Evolutionary conservation across 805 yeast species (phyloP).

Genomic region (Candida xiaguanensis): DNA sequence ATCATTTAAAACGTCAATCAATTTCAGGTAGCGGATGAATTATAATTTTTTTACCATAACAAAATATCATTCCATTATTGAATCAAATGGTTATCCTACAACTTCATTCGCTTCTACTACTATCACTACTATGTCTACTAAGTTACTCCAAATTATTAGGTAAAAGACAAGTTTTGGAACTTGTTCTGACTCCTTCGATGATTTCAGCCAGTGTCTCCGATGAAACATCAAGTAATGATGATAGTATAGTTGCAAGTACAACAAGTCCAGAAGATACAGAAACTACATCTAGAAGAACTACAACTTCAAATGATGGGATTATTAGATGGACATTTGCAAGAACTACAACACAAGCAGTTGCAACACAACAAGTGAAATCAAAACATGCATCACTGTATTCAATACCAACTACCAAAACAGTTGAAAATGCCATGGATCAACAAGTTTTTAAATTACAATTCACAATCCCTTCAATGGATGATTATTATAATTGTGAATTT

Average conservation of each 20-base stretch:
- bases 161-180: too few species aligned
- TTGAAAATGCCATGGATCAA: conserved; percentile 3
- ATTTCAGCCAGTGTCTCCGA: not conserved
- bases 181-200: not conserved
- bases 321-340: conserved; percentile 7
- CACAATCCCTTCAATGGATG: conserved; percentile 13
- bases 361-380: not conserved
- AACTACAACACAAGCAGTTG: conserved; percentile 1
- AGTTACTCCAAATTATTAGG: too few species aligned
- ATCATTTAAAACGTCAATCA: too few species aligned
- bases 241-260: not conserved
- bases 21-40: conserved; percentile 3
- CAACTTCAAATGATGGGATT: conserved; percentile 7
- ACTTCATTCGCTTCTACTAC: not conserved
- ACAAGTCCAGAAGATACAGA: not conserved
- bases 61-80: not conserved
- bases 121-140: not conserved
- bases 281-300: not conserved
- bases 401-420: conserved; percentile 1
- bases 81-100: not conserved
- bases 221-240: not conserved
- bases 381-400: not conserved
- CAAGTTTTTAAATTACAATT: conserved; percentile 12
- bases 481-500: conserved; percentile 16
- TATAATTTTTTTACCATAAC: not conserved